Evolutionary conservation across 2,329 filamentous ascomycete genomes (phyloP), one percentile per base, ranked within the genome.

Genomic region (Magnaporthiopsis rhizophila): DNA sequence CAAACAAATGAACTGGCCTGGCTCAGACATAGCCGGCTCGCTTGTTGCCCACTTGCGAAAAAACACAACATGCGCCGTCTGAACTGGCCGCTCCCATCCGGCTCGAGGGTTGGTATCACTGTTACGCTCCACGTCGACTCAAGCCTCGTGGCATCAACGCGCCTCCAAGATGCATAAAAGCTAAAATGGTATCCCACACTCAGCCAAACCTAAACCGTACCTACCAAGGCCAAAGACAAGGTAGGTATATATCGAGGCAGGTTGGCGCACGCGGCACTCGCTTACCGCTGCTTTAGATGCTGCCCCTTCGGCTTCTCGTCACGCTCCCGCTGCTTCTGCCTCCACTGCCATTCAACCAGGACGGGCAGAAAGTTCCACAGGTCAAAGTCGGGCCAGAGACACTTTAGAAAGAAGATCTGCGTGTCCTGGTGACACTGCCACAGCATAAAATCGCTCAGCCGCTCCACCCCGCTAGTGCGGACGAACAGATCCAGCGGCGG

Each of bases 371-470:
- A 97, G 65, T 93, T 86, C 87, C 92, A 94, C 5, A 99, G 82
- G 73, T 96, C 92, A 71, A 99, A 97, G 67, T 97, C 92, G 2
- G 95, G 95, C 95, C 95, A 99, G 67, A 97, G 81, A 68, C 91
- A 95, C 71, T 96, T 86, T 65, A 97, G 78, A 74, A 98, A 99
- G 66, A 96, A 91, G 68, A 99, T 89, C 66, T 96, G 90, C 0
- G 95, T 97, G 68, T 94, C 83, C 72, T 97, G 86, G 73, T 98
- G 93, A 71, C 91, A 95, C 77, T 99, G 95, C 95, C 95, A 99
- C 45, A 99, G 86, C 93, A 99, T 95, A 71, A 98, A 99, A 74
- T 99, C 95, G 73, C 92, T 97, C 65, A 99, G 80, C 61, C 95
- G 85, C 75, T 93, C 89, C 18, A 99, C 95, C 34, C 93, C 94